These are phyloP conservation scores for Hypoxylon fragiforme DNA, from an alignment of 495 filamentous ascomycete genomes.

Conservation along the genomic window DNA sequence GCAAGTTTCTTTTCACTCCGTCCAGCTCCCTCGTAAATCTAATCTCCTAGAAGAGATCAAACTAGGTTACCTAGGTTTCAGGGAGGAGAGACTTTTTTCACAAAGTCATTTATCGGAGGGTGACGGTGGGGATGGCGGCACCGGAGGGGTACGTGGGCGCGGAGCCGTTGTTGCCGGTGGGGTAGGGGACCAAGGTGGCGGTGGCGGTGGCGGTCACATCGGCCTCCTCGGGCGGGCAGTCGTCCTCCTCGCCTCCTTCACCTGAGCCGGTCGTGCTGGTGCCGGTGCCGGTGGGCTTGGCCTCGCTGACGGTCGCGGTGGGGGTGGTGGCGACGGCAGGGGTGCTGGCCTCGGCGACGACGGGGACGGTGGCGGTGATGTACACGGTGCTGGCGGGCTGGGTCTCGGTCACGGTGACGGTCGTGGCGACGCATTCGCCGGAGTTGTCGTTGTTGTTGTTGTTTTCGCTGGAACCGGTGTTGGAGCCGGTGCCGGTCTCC, in stretches of 20 bases:
- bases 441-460: constrained; percentile 26
- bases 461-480: constrained; percentile 19
- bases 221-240: constrained; percentile 40
- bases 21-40: too few relatives aligned
- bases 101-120: constrained; percentile 17
- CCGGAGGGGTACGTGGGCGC: constrained; percentile 5
- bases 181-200: constrained; percentile 39
- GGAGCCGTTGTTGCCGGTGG: constrained; percentile 37
- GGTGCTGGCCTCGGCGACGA: constrained; percentile 44
- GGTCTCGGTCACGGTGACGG: constrained; percentile 44
- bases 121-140: constrained; percentile 24
- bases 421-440: constrained; percentile 37
- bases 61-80: too few relatives aligned
- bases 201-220: constrained; percentile 36
- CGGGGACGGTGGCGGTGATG: constrained; percentile 44
- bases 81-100: too few relatives aligned
- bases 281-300: constrained; percentile 15
- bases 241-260: constrained; percentile 24
- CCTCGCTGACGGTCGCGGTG: constrained; percentile 37
- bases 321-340: constrained; percentile 43
- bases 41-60: not conserved
- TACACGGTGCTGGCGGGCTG: constrained; percentile 44
- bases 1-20: not conserved
- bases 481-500: constrained; percentile 23
- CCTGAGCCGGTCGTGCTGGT: constrained; percentile 3